Evolutionary conservation across 352 stramenopile genomes (phyloP).

Genomic region (Globisporangium camurandrum): DNA sequence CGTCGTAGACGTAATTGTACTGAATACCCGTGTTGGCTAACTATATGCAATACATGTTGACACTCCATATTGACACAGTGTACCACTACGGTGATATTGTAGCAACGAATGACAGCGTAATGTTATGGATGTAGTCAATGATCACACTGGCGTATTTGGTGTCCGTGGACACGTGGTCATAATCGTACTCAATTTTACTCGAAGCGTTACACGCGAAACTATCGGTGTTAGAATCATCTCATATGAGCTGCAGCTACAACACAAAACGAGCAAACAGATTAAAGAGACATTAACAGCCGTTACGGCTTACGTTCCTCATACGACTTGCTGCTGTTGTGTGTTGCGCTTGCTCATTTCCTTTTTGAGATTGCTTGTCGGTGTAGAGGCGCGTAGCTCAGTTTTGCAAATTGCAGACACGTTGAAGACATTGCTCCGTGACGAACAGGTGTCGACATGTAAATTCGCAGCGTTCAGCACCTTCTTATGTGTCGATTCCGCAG

Average conservation of each 20-base stretch:
- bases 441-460: conserved; percentile 6
- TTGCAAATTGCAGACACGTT: conserved; percentile 9
- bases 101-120: conserved; percentile 1
- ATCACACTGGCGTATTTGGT: conserved; percentile 4
- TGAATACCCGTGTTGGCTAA: background rate
- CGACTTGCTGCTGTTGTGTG: conserved; percentile 2
- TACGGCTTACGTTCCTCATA: conserved; percentile 2
- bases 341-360: conserved; percentile 4
- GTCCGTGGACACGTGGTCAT: background rate
- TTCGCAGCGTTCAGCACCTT: conserved; percentile 4
- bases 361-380: conserved; percentile 3
- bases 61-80: conserved; percentile 7
- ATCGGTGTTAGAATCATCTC: no score
- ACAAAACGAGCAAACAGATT: no score
- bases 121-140: conserved; percentile 13
- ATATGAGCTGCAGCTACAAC: no score
- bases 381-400: conserved; percentile 1
- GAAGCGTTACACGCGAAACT: background rate
- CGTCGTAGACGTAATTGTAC: conserved; percentile 9
- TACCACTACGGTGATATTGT: conserved; percentile 12
- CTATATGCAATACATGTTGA: conserved; percentile 13
- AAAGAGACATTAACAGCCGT: background rate
- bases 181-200: background rate
- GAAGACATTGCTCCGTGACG: conserved; percentile 10
- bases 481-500: conserved; percentile 1